Conservation (phyloP, 768 basidiomycete genomes). For the Hemileccinum impolitum region DNA sequence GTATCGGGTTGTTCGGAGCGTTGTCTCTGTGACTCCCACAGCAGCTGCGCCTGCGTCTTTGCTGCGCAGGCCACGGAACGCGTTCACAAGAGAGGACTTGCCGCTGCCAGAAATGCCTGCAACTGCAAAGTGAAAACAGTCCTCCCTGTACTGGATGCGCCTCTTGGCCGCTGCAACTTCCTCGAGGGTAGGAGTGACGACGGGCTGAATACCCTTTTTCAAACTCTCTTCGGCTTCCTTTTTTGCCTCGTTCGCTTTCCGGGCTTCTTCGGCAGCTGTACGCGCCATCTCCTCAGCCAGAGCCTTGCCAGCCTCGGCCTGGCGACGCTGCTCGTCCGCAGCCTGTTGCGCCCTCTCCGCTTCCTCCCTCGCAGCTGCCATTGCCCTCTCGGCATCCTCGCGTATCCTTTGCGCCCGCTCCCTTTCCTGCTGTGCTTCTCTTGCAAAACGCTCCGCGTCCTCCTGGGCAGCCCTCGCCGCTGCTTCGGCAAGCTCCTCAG, state of each 20-base stretch:
- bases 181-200: slow-evolving; percentile 10
- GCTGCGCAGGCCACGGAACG: slow-evolving; percentile 32
- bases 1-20: slow-evolving; percentile 13
- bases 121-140: slow-evolving; percentile 32
- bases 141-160: slow-evolving; percentile 24
- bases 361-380: slow-evolving; percentile 12
- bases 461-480: slow-evolving; percentile 13
- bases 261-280: slow-evolving; percentile 16
- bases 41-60: slow-evolving; percentile 14
- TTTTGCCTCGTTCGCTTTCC: slow-evolving; percentile 15
- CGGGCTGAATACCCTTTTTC: slow-evolving; percentile 25
- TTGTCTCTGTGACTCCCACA: slow-evolving; percentile 20
- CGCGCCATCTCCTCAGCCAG: slow-evolving; percentile 13
- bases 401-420: slow-evolving; percentile 8
- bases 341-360: slow-evolving; percentile 7
- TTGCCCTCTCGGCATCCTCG: slow-evolving; percentile 16
- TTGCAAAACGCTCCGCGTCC: slow-evolving; percentile 13
- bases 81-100: slow-evolving; percentile 37
- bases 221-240: slow-evolving; percentile 13
- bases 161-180: slow-evolving; percentile 16
- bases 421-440: slow-evolving; percentile 14
- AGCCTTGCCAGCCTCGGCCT: slow-evolving; percentile 15
- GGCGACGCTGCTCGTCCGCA: slow-evolving; percentile 19
- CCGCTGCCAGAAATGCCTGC: slow-evolving; percentile 35
- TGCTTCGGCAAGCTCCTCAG: slow-evolving; percentile 9